phyloP scores from a whole-genome alignment of 2,329 filamentous ascomycete species.

The Aureobasidium zeae region DNA sequence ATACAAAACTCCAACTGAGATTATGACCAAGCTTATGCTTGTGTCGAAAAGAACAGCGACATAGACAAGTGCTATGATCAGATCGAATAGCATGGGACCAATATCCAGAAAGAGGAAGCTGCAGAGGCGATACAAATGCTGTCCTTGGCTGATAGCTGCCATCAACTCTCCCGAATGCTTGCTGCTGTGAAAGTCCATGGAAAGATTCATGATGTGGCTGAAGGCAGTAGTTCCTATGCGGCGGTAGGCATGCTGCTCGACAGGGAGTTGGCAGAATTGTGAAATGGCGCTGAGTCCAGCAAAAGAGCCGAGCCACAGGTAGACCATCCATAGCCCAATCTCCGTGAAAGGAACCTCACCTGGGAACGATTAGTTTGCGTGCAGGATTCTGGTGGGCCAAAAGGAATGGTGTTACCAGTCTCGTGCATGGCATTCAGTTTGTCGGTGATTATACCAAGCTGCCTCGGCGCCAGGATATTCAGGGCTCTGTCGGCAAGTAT shows the following conservation, averaged over 20 bases:
- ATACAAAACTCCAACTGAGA: constrained; percentile 41
- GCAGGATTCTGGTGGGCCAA: not conserved
- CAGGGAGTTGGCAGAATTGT: constrained; percentile 43
- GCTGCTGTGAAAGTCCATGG: constrained; percentile 60
- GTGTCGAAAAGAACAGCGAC: constrained; percentile 54
- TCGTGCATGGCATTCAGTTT: constrained; percentile 47
- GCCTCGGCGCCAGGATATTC: constrained; percentile 69
- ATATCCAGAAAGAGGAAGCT: constrained; percentile 52
- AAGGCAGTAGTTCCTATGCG: constrained; percentile 54
- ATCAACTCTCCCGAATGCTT: constrained; percentile 57
- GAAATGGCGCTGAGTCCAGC: constrained; percentile 44
- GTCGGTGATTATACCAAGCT: constrained; percentile 71
- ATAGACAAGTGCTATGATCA: constrained; percentile 51
- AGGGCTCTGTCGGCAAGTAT: constrained; percentile 62
- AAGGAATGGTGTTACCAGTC: constrained; percentile 25
- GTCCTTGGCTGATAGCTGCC: constrained; percentile 55
- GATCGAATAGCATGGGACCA: constrained; percentile 52
- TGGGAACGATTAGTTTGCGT: not conserved
- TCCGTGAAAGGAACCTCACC: constrained; percentile 41
- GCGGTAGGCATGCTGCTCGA: constrained; percentile 50
- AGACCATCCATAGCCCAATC: constrained; percentile 43
- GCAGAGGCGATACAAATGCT: constrained; percentile 50
- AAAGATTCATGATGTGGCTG: constrained; percentile 58
- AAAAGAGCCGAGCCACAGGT: constrained; percentile 42
- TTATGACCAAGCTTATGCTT: constrained; percentile 47